Evolutionary conservation across 441 rosid species (phyloP).

Genomic region (Daphne laureola): DNA sequence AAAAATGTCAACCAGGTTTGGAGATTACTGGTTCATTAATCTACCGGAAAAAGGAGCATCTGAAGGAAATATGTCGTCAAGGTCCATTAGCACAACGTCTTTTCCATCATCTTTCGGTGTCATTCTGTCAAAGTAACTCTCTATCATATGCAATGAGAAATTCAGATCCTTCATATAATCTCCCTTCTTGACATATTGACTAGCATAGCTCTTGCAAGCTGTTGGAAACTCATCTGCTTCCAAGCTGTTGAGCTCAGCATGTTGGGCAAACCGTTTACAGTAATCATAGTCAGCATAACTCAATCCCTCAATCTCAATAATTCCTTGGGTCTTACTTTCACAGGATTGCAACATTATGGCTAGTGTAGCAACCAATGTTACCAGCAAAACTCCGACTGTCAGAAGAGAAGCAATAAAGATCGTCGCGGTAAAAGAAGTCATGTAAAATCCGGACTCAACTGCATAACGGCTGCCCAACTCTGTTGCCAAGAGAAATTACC

Average conservation of each 20-base stretch:
- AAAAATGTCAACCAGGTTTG: neutral
- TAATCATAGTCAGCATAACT: constrained; percentile 27
- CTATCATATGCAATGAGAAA: constrained; percentile 32
- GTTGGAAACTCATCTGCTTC: constrained; percentile 37
- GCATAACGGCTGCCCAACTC: constrained; percentile 47
- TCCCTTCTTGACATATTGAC: constrained; percentile 34
- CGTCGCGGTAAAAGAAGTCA: constrained; percentile 69
- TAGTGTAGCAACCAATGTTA: constrained; percentile 52
- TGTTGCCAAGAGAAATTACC: constrained; percentile 17
- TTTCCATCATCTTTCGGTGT: constrained; percentile 28
- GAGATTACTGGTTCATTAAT: constrained; percentile 24
- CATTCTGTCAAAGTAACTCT: constrained; percentile 31
- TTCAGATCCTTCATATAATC: constrained; percentile 49
- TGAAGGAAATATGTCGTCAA: constrained; percentile 40
- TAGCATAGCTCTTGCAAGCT: constrained; percentile 40
- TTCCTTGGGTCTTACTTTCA: constrained; percentile 34
- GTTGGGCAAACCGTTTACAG: constrained; percentile 45
- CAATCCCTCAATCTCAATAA: constrained; percentile 31
- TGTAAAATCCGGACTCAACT: constrained; percentile 63
- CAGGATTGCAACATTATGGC: constrained; percentile 71
- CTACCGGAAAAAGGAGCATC: constrained; percentile 12
- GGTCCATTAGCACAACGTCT: constrained; percentile 58
- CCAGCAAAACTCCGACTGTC: constrained; percentile 48
- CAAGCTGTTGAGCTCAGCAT: constrained; percentile 55
- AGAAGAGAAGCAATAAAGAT: constrained; percentile 56